Conservation (phyloP, 306 rosid species). For the Pterocarpus macrocarpus region DNA sequence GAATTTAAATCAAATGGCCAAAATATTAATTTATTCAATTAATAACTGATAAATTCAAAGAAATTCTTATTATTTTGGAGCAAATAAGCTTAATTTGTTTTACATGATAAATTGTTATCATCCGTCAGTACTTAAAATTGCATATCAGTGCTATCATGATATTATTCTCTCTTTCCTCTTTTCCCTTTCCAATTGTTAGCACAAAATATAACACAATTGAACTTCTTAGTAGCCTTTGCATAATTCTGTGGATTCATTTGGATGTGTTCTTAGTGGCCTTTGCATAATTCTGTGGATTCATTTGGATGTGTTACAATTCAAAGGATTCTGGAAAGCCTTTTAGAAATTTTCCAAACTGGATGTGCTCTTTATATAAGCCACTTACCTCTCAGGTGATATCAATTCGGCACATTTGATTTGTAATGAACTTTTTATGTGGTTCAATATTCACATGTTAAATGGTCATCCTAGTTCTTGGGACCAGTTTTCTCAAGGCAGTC, state of each 20-base stretch:
- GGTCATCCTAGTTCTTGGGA: slow-evolving; percentile 26
- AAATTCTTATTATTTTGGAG: slow-evolving; percentile 1
- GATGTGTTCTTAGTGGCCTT: not conserved
- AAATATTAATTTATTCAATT: not conserved
- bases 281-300: not conserved
- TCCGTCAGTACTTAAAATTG: slow-evolving; percentile 6
- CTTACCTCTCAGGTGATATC: not conserved
- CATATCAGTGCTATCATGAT: slow-evolving; percentile 8
- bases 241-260: not conserved
- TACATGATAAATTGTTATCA: not conserved
- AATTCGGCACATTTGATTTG: slow-evolving; percentile 2
- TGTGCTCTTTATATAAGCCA: not conserved
- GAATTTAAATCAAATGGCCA: not conserved
- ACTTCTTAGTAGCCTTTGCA: not conserved
- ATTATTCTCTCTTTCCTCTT: not conserved
- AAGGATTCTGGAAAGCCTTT: not conserved
- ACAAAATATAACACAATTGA: not conserved
- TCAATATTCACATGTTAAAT: slow-evolving; percentile 11
- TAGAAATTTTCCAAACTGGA: not conserved
- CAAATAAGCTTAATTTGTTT: too few species aligned
- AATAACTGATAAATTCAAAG: not conserved
- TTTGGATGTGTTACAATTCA: not conserved
- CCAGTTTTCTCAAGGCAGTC: not conserved
- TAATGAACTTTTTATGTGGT: slow-evolving; percentile 20
- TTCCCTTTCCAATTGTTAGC: not conserved